Percentiles rank a stretch among this genome's conserved stretches.
phyloP scores from a whole-genome alignment of 441 rosid genomes.

The Jatropha multifida region DNA sequence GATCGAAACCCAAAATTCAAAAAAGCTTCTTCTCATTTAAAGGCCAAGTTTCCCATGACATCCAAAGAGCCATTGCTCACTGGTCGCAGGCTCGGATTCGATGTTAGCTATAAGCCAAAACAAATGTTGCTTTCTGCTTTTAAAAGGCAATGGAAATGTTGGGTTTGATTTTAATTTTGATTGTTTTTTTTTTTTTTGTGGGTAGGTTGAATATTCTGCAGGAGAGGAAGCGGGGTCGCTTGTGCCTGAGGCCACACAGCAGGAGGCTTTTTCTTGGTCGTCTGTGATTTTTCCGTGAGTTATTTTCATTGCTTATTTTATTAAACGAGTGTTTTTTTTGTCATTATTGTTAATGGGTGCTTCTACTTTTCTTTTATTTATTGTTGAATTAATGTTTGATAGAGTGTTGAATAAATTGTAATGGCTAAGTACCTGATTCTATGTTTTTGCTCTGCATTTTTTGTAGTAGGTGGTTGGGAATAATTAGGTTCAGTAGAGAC shows the following conservation, averaged over 20 bases:
- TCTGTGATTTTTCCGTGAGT: slow-evolving; percentile 89
- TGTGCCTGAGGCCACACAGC: slow-evolving; percentile 37
- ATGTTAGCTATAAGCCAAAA: slow-evolving; percentile 27
- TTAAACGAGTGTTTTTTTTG: background rate
- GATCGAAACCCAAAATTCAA: slow-evolving; percentile 12
- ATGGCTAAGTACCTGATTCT: background rate
- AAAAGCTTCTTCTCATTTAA: slow-evolving; percentile 17
- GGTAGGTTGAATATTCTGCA: slow-evolving; percentile 51
- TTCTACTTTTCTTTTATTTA: background rate
- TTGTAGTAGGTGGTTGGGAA: background rate
- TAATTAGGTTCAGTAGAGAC: background rate
- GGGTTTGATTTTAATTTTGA: background rate
- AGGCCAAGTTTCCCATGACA: slow-evolving; percentile 16
- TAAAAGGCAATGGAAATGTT: background rate
- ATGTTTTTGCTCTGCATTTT: no score
- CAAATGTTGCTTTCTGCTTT: background rate
- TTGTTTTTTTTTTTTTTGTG: slow-evolving; percentile 15
- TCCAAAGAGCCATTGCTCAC: slow-evolving; percentile 28
- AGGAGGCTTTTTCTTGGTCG: slow-evolving; percentile 80
- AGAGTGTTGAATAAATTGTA: background rate
- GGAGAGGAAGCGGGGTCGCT: slow-evolving; percentile 52
- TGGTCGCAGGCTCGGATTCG: slow-evolving; percentile 31
- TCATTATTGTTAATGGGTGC: background rate
- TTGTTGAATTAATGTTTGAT: background rate
- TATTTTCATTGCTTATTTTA: slow-evolving; percentile 11